Base-by-base conservation (phyloP, 2,329 filamentous ascomycete genomes). In the Phaeosphaeriaceae sp. region DNA sequence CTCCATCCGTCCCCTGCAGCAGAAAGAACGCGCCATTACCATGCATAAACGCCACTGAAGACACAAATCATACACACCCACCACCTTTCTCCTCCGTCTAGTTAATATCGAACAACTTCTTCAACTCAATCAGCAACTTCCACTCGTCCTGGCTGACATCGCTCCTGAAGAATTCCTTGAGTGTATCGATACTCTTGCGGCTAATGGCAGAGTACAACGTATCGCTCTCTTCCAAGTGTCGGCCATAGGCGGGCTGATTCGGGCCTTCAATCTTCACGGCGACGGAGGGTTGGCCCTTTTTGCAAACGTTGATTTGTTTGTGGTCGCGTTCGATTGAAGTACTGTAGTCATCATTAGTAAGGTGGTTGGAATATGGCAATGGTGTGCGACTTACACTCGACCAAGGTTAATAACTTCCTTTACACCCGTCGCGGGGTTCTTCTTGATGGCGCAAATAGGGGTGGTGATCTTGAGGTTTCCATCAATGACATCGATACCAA, bases 251-350 rank as follows among this genome's bases (percentile, higher is more conserved):
- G 17, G 95, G 96, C 83, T 99, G 95, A 77, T 94, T 92, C 58
- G 89, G 82, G 54, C 93, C 94, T 82, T 99, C 96, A 72, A 99
- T 96, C 85, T 99, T 99, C 83, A 99, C 85, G 21, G 95, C 95
- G 10, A 99, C 96, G 1, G 93, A 96, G n/a, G 96, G 95, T 75
- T 97, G 92, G 53, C 94, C 94, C 82, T 93, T 94, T 81, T 99
- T 99, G 84, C 93, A 97, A 58, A 97, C 85, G 10, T 85, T 87
- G 67, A 99, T 90, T 65, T 95, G 89, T 83, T 99, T 99, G 86
- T 99, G 95, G 69, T 99, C 96, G 76, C 96, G 90, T 80, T 99
- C 94, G 74, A 99, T 99, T 1, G 91, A 94, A 56, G 92, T 92
- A n/a, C 94, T 97, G 73, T 58, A 9, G 11, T n/a, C n/a, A n/a